Base-by-base conservation (phyloP, 768 basidiomycete genomes). In the Vararia minispora region DNA sequence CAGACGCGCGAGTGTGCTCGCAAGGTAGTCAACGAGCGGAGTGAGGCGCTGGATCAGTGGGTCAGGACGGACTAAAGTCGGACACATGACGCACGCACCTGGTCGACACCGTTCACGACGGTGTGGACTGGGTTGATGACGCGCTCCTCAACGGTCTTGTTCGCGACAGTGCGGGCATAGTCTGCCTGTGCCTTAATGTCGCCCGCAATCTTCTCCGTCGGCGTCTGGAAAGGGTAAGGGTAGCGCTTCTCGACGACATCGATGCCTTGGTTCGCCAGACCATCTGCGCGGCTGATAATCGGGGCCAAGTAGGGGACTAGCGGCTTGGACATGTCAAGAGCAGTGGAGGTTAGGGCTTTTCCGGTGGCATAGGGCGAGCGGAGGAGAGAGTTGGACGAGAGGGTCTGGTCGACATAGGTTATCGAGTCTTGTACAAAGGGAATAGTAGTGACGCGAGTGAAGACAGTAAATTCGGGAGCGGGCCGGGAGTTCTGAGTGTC, bases 11-110 rank as follows among this genome's bases (percentile, higher is more conserved):
- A 79, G 69, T 9, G 74, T 72, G 16, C 61, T 64, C 54, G 80
- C 76, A 39, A 87, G 63, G 48, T 74, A 77, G 52, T 87, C 72
- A 24, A 89, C 74, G 35, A 87, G 62, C 29, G 86, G 84, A n/a
- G 80, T 56, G 49, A 87, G 74, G 48, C 68, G 65, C 81, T 84
- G 47, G 34, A 35, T 37, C 33, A 21, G 30, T 17, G 14, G 14
- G 11, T 37, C 38, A 12, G 40, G 41, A 14, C 28, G 29, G 23
- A 21, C 27, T 9, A 33, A 26, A 33, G 35, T 28, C n/a, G 17
- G 35, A 42, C 23, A 36, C 28, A 41, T 18, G n/a, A 36, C 39
- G n/a, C 9, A 52, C 64, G 37, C 44, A 82, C 84, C 64, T 81
- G 72, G 60, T 87, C 84, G 41, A 87, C 74, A 14, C 69, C 79